Conservation (phyloP, 352 stramenopile species). For the Globisporangium megalacanthum region DNA sequence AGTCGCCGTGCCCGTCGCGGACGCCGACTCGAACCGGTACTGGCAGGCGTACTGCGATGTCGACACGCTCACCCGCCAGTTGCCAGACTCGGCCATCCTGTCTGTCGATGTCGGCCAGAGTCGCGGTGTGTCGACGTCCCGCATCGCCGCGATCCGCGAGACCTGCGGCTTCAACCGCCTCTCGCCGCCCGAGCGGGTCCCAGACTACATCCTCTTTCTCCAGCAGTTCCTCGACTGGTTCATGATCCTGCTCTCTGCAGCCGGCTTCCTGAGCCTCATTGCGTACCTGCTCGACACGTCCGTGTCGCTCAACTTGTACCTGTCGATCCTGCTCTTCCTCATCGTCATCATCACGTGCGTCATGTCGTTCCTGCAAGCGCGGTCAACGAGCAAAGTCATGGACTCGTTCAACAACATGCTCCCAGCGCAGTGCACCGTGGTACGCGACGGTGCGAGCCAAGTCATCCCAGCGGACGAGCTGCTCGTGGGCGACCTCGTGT, state of each 20-base stretch:
- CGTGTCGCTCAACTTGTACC: slow-evolving; percentile 35
- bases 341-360: slow-evolving; percentile 46
- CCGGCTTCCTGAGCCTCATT: slow-evolving; percentile 28
- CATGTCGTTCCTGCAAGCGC: slow-evolving; percentile 68
- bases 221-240: slow-evolving; percentile 45
- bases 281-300: slow-evolving; percentile 36
- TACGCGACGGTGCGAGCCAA: slow-evolving; percentile 72
- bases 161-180: slow-evolving; percentile 32
- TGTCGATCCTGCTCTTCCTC: slow-evolving; percentile 38
- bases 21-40: slow-evolving; percentile 21
- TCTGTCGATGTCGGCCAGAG: slow-evolving; percentile 24
- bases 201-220: slow-evolving; percentile 35
- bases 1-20: slow-evolving; percentile 1
- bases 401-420: slow-evolving; percentile 87
- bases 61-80: slow-evolving; percentile 18
- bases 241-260: slow-evolving; percentile 31
- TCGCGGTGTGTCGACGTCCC: slow-evolving; percentile 12
- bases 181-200: slow-evolving; percentile 24
- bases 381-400: slow-evolving; percentile 77
- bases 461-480: slow-evolving; percentile 75
- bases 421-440: slow-evolving; percentile 69
- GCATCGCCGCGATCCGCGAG: slow-evolving; percentile 16
- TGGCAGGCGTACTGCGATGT: slow-evolving; percentile 32
- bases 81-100: slow-evolving; percentile 21
- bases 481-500: slow-evolving; percentile 84